Evolutionary conservation across 495 filamentous ascomycete genomes (phyloP).

Genomic region (Hypoxylon rickii): DNA sequence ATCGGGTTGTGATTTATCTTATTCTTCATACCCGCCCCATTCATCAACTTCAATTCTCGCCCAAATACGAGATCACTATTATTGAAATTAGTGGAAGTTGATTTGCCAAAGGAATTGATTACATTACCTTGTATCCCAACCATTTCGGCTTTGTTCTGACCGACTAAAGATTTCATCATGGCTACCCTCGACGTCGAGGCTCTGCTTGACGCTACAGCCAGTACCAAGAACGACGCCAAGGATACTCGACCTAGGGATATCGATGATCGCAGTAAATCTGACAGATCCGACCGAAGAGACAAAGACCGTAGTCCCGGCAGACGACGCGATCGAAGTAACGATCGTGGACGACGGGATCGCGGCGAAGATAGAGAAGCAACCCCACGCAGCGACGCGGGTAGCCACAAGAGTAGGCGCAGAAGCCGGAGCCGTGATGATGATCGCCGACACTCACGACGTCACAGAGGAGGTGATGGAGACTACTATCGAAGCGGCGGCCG

Average conservation of each 20-base stretch:
- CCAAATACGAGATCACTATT: no score
- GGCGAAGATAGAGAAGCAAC: constrained; percentile 61
- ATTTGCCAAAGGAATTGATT: neutral
- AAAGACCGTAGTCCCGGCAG: constrained; percentile 59
- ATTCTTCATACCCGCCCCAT: constrained; percentile 4
- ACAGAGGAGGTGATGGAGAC: constrained; percentile 73
- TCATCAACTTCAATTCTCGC: no score
- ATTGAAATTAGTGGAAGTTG: no score
- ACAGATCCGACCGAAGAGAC: constrained; percentile 41
- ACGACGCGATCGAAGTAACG: constrained; percentile 69
- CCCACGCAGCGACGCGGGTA: constrained; percentile 79
- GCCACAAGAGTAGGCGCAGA: constrained; percentile 81
- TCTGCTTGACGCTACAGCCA: constrained; percentile 87
- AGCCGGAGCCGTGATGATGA: constrained; percentile 82
- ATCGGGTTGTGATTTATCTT: constrained; percentile 7
- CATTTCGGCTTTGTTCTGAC: constrained; percentile 2
- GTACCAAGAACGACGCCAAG: constrained; percentile 53
- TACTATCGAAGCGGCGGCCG: constrained; percentile 70
- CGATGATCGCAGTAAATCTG: constrained; percentile 36
- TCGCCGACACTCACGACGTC: constrained; percentile 76
- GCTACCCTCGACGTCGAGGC: constrained; percentile 93
- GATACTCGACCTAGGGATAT: constrained; percentile 42
- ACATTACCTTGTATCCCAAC: neutral
- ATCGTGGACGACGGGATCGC: constrained; percentile 47
- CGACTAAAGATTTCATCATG: constrained; percentile 57